These are phyloP conservation scores for Melampsora larici-populina DNA, from an alignment of 1,284 basidiomycete genomes.

Conservation along the genomic window DNA sequence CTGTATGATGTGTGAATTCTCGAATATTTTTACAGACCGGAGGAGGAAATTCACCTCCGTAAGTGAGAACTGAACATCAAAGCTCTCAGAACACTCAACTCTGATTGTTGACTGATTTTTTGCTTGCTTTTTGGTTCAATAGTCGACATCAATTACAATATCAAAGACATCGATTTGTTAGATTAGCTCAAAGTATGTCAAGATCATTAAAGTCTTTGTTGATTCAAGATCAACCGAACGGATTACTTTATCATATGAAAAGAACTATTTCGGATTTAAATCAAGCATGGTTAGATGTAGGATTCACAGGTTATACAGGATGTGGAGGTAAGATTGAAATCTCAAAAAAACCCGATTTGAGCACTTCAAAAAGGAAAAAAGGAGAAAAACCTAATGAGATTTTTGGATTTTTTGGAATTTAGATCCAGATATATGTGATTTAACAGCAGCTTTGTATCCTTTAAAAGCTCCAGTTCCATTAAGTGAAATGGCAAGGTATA, in stretches of 20 bases:
- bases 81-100: no score
- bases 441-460: conserved; percentile 28
- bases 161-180: conserved; percentile 41
- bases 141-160: conserved; percentile 42
- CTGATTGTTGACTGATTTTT: background rate
- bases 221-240: conserved; percentile 7
- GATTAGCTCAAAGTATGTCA: conserved; percentile 32
- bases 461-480: conserved; percentile 37
- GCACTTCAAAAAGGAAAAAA: no score
- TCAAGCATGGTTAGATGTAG: conserved; percentile 41
- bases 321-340: conserved; percentile 35
- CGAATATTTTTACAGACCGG: conserved; percentile 40
- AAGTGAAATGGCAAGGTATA: conserved; percentile 40
- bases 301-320: conserved; percentile 42
- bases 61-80: conserved; percentile 19
- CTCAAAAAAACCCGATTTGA: no score
- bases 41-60: conserved; percentile 43
- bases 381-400: no score
- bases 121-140: background rate
- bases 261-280: conserved; percentile 30
- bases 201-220: conserved; percentile 25
- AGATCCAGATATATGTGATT: conserved; percentile 33
- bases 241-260: conserved; percentile 33
- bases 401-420: background rate
- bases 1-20: no score